These are phyloP conservation scores for Linanthus parryae DNA, from an alignment of 148 eudicot genomes.

Conservation along the genomic window DNA sequence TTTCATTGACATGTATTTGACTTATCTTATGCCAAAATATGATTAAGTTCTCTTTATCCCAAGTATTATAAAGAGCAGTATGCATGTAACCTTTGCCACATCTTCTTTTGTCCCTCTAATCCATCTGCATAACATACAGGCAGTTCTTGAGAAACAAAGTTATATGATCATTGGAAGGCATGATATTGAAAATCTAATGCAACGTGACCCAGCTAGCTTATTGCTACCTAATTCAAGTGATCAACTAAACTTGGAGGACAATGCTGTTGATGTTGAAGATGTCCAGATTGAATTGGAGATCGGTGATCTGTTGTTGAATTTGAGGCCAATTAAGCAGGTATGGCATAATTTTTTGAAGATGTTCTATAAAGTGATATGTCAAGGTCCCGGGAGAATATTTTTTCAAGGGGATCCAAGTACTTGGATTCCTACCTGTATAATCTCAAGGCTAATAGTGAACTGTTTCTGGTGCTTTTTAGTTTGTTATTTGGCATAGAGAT, in stretches of 20 bases:
- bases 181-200: slow-evolving; percentile 86
- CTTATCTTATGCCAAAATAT: too few species aligned
- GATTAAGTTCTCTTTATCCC: too few species aligned
- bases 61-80: too few species aligned
- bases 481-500: too few species aligned
- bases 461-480: too few species aligned
- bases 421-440: too few species aligned
- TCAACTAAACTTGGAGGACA: slow-evolving; percentile 25
- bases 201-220: slow-evolving; percentile 82
- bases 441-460: too few species aligned
- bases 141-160: slow-evolving; percentile 98
- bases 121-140: slow-evolving; percentile 37
- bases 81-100: not conserved
- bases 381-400: too few species aligned
- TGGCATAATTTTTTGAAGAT: too few species aligned
- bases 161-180: slow-evolving; percentile 99
- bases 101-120: not conserved
- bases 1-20: too few species aligned
- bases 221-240: slow-evolving; percentile 57
- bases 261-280: slow-evolving; percentile 58
- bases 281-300: slow-evolving; percentile 67
- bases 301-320: slow-evolving; percentile 67
- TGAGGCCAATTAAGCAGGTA: slow-evolving; percentile 97
- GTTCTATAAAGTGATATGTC: too few species aligned
- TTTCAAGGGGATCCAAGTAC: too few species aligned